These are phyloP conservation scores for Yarrowia yakushimensis DNA, from an alignment of 805 yeast species.

Conservation along the genomic window DNA sequence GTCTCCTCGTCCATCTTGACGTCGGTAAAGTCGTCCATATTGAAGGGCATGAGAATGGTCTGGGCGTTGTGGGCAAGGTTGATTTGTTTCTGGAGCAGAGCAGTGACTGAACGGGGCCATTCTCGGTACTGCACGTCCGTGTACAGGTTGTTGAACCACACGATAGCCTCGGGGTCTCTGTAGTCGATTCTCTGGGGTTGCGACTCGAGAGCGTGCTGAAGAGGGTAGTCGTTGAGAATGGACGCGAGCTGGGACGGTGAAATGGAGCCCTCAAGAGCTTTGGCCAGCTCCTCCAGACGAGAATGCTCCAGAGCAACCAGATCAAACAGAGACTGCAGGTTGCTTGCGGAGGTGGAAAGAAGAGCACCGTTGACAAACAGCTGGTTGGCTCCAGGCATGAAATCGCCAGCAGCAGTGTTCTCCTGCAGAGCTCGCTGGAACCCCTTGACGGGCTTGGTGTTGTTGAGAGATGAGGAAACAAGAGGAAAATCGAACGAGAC, in stretches of 20 bases:
- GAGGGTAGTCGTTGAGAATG: not conserved
- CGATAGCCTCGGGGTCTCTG: conserved; percentile 28
- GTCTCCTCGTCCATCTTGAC: conserved; percentile 40
- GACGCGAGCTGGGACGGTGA: not conserved
- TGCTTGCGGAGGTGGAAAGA: conserved; percentile 43
- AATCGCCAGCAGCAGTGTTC: conserved; percentile 28
- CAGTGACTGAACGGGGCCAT: conserved; percentile 44
- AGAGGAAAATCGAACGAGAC: conserved; percentile 55
- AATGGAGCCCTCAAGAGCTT: not conserved
- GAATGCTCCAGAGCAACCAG: conserved; percentile 42
- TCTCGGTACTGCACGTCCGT: conserved; percentile 52
- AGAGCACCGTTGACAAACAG: conserved; percentile 70
- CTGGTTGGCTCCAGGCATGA: conserved; percentile 34
- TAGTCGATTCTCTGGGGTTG: conserved; percentile 15
- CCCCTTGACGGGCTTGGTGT: conserved; percentile 23
- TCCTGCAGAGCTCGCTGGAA: conserved; percentile 26
- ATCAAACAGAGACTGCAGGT: conserved; percentile 38
- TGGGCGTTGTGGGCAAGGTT: conserved; percentile 65
- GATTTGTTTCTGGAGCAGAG: conserved; percentile 2
- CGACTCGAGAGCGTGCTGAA: not conserved
- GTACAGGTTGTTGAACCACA: conserved; percentile 77
- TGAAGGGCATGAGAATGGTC: conserved; percentile 65
- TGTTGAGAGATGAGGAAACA: conserved; percentile 43
- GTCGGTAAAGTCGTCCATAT: conserved; percentile 53
- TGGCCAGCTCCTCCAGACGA: not conserved